Evolutionary conservation across 2,329 filamentous ascomycete species (phyloP).

Genomic region (Colletotrichum gloeosporioides): DNA sequence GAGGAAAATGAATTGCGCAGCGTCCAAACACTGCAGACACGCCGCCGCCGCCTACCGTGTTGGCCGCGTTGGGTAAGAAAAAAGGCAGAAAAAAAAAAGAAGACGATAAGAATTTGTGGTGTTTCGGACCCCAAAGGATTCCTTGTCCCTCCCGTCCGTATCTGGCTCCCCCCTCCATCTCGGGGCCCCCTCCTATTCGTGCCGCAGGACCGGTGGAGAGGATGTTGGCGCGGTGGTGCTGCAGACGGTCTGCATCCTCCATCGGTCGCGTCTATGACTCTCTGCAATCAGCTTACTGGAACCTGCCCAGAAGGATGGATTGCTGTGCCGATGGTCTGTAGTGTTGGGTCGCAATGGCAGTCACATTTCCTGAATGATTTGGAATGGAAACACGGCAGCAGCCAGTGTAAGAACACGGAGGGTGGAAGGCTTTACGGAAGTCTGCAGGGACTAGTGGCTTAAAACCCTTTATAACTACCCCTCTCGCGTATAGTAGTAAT

Average conservation of each 20-base stretch:
- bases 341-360: background rate
- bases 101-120: background rate
- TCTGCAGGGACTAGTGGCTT: too few relatives aligned
- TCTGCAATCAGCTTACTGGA: slow-evolving; percentile 12
- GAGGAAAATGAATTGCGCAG: background rate
- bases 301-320: background rate
- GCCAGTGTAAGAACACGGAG: background rate
- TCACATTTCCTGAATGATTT: background rate
- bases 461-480: too few relatives aligned
- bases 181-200: slow-evolving; percentile 1
- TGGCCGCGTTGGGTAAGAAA: background rate
- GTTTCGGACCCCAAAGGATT: background rate
- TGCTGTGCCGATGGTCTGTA: background rate
- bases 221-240: background rate
- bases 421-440: background rate
- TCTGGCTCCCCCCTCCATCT: background rate
- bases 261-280: background rate
- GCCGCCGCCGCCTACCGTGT: background rate
- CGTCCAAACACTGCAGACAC: background rate
- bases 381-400: background rate
- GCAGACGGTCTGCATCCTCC: background rate
- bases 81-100: background rate
- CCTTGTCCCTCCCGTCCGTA: background rate
- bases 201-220: background rate
- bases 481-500: too few relatives aligned